A percentile compares a stretch with the other conserved stretches of the same genome.
phyloP scores from a whole-genome alignment of 148 eudicot genomes.

The Chenopodium album region DNA sequence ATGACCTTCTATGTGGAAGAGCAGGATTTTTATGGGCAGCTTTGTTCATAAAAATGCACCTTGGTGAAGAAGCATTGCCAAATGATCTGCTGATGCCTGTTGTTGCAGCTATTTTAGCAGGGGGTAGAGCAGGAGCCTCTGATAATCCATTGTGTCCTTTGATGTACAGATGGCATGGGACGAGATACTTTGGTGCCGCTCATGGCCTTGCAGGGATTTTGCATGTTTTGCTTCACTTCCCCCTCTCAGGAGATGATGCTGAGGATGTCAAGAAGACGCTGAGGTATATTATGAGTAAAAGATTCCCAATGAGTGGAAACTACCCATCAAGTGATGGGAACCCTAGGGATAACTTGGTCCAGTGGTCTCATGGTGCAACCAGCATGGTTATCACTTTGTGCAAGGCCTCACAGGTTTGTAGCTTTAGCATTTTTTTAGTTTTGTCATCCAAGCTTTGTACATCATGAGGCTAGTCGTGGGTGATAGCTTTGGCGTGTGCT shows the following conservation, averaged over 20 bases:
- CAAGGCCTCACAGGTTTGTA: slow-evolving; percentile 77
- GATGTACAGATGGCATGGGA: slow-evolving; percentile 87
- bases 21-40: slow-evolving; percentile 88
- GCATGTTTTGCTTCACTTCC: slow-evolving; percentile 73
- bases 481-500: not conserved
- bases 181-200: slow-evolving; percentile 80
- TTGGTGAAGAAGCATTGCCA: slow-evolving; percentile 49
- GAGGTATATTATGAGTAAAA: slow-evolving; percentile 72
- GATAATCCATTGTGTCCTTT: slow-evolving; percentile 53
- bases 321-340: slow-evolving; percentile 80
- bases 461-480: not conserved
- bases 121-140: slow-evolving; percentile 77
- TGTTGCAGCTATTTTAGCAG: slow-evolving; percentile 68
- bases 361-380: slow-evolving; percentile 86
- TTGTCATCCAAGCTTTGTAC: not conserved
- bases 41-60: slow-evolving; percentile 56
- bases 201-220: slow-evolving; percentile 80
- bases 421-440: not conserved
- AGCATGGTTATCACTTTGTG: slow-evolving; percentile 65
- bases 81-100: slow-evolving; percentile 53
- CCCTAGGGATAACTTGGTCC: slow-evolving; percentile 63
- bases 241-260: slow-evolving; percentile 46
- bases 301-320: slow-evolving; percentile 75
- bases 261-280: slow-evolving; percentile 69
- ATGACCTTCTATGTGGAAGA: slow-evolving; percentile 73